A percentile compares a stretch with the other conserved stretches of the same genome.
These are phyloP conservation scores for Saraca asoca DNA, from an alignment of 331 rosid species.

Conservation along the genomic window DNA sequence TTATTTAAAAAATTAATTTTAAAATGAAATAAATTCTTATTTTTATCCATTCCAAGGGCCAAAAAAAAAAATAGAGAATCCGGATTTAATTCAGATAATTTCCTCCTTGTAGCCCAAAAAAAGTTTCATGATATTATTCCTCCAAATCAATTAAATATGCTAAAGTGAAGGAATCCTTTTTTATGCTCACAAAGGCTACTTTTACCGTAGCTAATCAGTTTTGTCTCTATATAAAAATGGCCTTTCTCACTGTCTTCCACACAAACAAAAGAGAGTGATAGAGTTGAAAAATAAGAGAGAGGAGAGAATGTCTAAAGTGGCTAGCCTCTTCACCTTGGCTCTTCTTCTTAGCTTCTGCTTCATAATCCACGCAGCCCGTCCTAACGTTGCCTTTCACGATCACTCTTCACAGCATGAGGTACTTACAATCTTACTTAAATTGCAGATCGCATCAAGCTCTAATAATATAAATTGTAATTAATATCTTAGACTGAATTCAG, in stretches of 20 bases:
- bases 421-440: background rate
- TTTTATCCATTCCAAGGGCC: too few species aligned
- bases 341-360: conserved; percentile 46
- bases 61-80: too few species aligned
- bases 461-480: too few species aligned
- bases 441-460: too few species aligned
- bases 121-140: too few species aligned
- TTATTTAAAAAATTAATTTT: too few species aligned
- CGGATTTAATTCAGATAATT: too few species aligned
- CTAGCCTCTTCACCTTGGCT: conserved; percentile 48
- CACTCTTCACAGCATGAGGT: conserved; percentile 37
- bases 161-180: too few species aligned
- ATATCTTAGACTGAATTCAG: too few species aligned
- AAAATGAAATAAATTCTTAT: too few species aligned
- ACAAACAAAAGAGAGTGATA: conserved; percentile 22
- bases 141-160: background rate
- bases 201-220: background rate
- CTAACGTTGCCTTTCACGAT: conserved; percentile 23
- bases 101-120: too few species aligned
- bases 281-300: background rate
- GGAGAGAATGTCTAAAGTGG: conserved; percentile 42
- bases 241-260: conserved; percentile 8
- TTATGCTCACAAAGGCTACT: background rate
- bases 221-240: conserved; percentile 24
- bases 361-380: conserved; percentile 47